phyloP scores from a whole-genome alignment of 2,329 filamentous ascomycete genomes.

The Zymoseptoria tritici region DNA sequence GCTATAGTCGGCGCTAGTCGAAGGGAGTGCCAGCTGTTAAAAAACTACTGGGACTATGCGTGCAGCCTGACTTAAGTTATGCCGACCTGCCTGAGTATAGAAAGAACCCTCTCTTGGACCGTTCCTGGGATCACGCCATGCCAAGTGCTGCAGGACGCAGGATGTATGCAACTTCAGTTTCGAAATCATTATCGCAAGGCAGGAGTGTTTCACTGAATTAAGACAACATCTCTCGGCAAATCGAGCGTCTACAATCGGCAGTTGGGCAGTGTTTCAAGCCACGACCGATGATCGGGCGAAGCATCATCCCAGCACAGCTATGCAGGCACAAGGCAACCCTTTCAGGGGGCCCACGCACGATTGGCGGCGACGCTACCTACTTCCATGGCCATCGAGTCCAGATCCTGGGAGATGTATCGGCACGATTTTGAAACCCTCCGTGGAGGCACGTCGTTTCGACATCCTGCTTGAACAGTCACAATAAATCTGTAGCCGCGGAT shows the following conservation, averaged over 20 bases:
- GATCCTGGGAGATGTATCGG: background rate
- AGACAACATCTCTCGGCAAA: background rate
- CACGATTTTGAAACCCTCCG: background rate
- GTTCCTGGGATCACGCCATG: background rate
- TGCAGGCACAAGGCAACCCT: background rate
- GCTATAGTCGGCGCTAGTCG: too few relatives aligned
- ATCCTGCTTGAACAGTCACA: background rate
- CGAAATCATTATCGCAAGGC: background rate
- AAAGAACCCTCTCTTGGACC: background rate
- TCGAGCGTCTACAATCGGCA: background rate
- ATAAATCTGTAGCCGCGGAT: background rate
- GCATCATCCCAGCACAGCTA: background rate
- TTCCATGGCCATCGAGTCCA: background rate
- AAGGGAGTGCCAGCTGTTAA: too few relatives aligned
- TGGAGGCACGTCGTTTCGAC: background rate
- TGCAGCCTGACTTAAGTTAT: too few relatives aligned
- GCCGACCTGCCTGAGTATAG: too few relatives aligned
- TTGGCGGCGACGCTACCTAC: background rate
- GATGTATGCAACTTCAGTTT: background rate
- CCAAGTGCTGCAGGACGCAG: background rate
- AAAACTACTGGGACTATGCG: too few relatives aligned
- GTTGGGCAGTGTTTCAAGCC: background rate
- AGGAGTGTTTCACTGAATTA: background rate
- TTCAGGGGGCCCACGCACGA: background rate
- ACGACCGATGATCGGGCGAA: background rate